Evolutionary conservation across 768 basidiomycete genomes (phyloP), one percentile per base, ranked within the genome.

Genomic region (Serendipita sp.): DNA sequence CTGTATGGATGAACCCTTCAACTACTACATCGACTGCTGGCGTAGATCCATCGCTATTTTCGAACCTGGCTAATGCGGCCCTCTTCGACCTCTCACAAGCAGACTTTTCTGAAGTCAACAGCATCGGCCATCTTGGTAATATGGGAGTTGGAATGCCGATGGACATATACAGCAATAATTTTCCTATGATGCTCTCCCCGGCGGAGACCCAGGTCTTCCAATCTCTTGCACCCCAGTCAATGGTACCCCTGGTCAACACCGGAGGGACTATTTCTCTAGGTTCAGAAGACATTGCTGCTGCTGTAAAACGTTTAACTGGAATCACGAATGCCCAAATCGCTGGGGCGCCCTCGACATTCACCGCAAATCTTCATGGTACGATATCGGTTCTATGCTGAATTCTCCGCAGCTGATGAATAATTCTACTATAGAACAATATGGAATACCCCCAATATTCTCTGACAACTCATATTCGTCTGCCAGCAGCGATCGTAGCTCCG

Each of bases 391-490:
- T 60, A 28, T 11, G n/a, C 28, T 10, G 8, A 10, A n/a, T n/a
- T n/a, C 36, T 36, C 56, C 56, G 10, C 56, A 32, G 56, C 56
- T 38, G 56, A 51, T n/a, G 48, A 41, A 41, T 5, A 41, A 41
- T 13, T 51, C 48, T 32, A 18, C 8, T 18, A 8, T 18, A 60
- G 56, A 60, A 30, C 56, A 23, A 23, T 60, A 60, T 34, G 34
- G 16, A 28, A 60, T 28, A 23, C 56, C 56, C 3, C 28, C 56
- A 10, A 18, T n/a, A 10, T 60, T 60, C 18, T 60, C 56, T 28
- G 56, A 60, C 56, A 60, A 60, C 34, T 60, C 56, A 11, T 60
- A 60, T 18, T 60, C 56, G 8, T 60, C 56, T 28, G 56, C 56
- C 4, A 60, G 56, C 56, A 60, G 56, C 28, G 56, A 60, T 36